phyloP scores from a whole-genome alignment of 2,329 filamentous ascomycete species.

The Myriosclerotinia scirpicola region DNA sequence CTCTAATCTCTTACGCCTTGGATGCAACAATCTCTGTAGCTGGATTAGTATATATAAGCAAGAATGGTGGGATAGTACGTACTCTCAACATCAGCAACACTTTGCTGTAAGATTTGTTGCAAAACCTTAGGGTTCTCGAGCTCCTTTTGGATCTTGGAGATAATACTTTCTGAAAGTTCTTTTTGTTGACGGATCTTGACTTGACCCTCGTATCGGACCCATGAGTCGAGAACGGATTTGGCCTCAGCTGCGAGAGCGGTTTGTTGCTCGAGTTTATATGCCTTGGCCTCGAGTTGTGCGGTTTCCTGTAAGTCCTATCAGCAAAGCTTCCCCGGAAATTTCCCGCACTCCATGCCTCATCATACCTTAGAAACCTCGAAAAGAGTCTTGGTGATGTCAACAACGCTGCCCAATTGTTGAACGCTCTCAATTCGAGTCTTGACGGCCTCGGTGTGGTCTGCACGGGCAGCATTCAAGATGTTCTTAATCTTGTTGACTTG shows the following conservation, averaged over 20 bases:
- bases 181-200: constrained; percentile 98
- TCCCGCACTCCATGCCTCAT: neutral
- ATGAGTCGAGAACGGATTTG: constrained; percentile 93
- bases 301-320: constrained; percentile 61
- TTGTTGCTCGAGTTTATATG: constrained; percentile 95
- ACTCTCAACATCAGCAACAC: constrained; percentile 95
- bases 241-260: constrained; percentile 90
- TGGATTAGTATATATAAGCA: constrained; percentile 41
- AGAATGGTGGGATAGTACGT: constrained; percentile 43
- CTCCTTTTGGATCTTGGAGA: constrained; percentile 98
- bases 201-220: constrained; percentile 98
- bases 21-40: constrained; percentile 58
- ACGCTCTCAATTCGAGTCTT: constrained; percentile 93
- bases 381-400: constrained; percentile 94
- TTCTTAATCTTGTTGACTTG: constrained; percentile 91
- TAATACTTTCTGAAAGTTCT: constrained; percentile 89
- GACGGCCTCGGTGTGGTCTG: constrained; percentile 93
- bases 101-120: constrained; percentile 97
- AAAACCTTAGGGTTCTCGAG: constrained; percentile 96
- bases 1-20: constrained; percentile 60
- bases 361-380: constrained; percentile 97
- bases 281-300: constrained; percentile 90
- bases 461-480: constrained; percentile 90
- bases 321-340: neutral
- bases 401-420: constrained; percentile 88